phyloP scores from a whole-genome alignment of 129 eudicot genomes.

The Silybum marianum region DNA sequence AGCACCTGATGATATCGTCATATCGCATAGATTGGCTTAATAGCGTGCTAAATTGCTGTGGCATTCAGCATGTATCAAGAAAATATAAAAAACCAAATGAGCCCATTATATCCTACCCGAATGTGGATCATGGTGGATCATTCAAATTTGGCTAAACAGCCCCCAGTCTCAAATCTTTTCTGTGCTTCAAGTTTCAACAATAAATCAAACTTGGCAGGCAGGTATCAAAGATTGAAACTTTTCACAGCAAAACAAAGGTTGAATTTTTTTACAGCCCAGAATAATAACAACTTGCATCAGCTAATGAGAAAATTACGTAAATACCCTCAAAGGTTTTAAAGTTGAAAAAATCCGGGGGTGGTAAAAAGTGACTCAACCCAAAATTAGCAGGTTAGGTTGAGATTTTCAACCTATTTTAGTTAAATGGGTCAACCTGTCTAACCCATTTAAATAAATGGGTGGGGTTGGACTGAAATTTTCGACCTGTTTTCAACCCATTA shows the following conservation, averaged over 20 bases:
- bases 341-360: neutral
- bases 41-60: neutral
- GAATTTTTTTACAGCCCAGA: conserved; percentile 12
- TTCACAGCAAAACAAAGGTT: conserved; percentile 1
- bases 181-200: neutral
- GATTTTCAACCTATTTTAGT: too few relatives aligned
- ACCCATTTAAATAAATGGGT: too few relatives aligned
- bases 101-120: neutral
- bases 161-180: neutral
- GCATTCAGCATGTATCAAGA: neutral
- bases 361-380: too few relatives aligned
- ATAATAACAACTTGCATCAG: neutral
- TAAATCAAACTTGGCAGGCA: conserved; percentile 25
- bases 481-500: too few relatives aligned
- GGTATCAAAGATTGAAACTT: conserved; percentile 23
- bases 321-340: conserved; percentile 4
- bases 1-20: neutral
- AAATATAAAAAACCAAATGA: neutral
- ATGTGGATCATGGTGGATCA: neutral
- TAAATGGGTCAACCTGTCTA: too few relatives aligned
- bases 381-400: too few relatives aligned
- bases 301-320: neutral
- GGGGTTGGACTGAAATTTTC: too few relatives aligned
- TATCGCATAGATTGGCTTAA: neutral
- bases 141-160: neutral